Evolutionary conservation across 805 yeast genomes (phyloP), one percentile per base, ranked within the genome.

Genomic region (Wickerhamomyces hampshirensis): DNA sequence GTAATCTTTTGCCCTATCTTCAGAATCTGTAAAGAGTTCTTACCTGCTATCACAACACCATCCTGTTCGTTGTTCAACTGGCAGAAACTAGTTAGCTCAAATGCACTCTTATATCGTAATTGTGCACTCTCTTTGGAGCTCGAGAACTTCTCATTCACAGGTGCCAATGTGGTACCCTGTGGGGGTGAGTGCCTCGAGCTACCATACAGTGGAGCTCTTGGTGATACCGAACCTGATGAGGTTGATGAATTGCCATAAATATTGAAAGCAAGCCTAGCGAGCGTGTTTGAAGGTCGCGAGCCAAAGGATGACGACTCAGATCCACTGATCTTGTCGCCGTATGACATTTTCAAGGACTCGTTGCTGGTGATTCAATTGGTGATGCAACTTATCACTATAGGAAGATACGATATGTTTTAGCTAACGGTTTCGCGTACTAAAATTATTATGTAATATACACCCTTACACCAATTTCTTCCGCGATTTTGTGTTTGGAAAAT

Each of bases 251-350:
- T 42, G 14, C 81, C 81, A 53, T 77, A 77, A 26, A 76, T 73
- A 46, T 75, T 72, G 60, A 73, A 76, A 0, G 83, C 81, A 55
- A 77, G 68, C 31, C 77, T 63, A 5, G 81, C 75, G 40, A 74
- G 56, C 0, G 55, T 44, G 34, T 48, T 51, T 4, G 53, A 43
- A 4, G 54, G 56, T 34, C 55, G 23, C 5, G 53, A 43, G 11
- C 50, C 46, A 17, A 24, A 43, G 3, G 50, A 40, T 12, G 40
- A 32, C 15, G 43, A 40, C 15, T 34, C 34, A 11, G 34, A 13
- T 21, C 28, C 16, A 12, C 38, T 26, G 33, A 31, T 39, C 14
- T 43, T 31, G 8, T 35, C 39, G 26, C 19, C 26, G 4, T 33
- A 35, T 11, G 36, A 33, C 36, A 33, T 33, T 7, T n/a, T 9